Evolutionary conservation across 2,329 filamentous ascomycete genomes (phyloP), one percentile per base, ranked within the genome.

Genomic region (Diaporthe velutina): DNA sequence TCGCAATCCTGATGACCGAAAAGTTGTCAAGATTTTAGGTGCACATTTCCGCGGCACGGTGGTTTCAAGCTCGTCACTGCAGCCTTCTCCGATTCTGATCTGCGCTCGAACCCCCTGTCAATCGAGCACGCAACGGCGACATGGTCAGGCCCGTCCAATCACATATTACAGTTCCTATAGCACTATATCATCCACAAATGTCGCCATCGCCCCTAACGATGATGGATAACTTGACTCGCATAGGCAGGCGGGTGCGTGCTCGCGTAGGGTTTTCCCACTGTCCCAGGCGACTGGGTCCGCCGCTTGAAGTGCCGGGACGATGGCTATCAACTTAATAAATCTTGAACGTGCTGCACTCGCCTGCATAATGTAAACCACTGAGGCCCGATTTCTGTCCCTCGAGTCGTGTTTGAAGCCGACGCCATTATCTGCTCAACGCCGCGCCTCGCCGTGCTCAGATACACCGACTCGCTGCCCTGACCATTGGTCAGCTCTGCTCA

Each of bases 121-220:
- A 30, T 68, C 48, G 48, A 68, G 64, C 64, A 68, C 64, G 70
- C 70, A 52, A 75, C 73, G 71, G 73, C 67, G 58, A 61, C 50
- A 61, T 70, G 38, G n/a, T 22, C 12, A 28, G 30, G 57, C 64
- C 73, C 50, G 48, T 58, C 72, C 68, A 76, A 72, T 76, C 72
- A 70, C 42, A 55, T 60, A 38, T 71, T 52, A 50, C 54, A 28
- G 17, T 15, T 33, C n/a, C 15, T 10, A 33, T 30, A 70, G 25
- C 22, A 28, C 50, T 33, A 45, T 40, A 61, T 75, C 30, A 50
- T 74, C 42, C 45, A 25, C 30, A 54, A 25, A 76, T 76, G 73
- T 68, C 75, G 73, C 73, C 73, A 76, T 76, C 55, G 73, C 75
- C 68, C 73, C 73, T 75, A 75, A 38, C 64, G 70, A 76, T 76